Conservation (phyloP, 768 basidiomycete species). For the Naganishia kalamii region DNA sequence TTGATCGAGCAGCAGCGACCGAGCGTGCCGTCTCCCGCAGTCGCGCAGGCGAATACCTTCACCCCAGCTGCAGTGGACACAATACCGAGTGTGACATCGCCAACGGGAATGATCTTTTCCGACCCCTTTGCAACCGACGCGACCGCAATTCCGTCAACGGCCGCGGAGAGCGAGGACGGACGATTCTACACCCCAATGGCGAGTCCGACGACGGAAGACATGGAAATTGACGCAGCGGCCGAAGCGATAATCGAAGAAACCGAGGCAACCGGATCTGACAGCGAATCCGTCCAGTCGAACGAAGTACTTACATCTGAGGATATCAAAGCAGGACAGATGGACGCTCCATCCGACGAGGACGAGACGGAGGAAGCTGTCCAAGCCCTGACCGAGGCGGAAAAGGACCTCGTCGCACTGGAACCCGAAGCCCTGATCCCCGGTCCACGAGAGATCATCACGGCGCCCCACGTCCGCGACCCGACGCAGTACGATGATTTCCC, state of each 20-base stretch:
- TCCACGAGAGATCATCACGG: constrained; percentile 9
- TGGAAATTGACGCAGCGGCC: background rate
- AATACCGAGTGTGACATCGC: background rate
- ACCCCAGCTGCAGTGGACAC: background rate
- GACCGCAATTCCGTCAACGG: background rate
- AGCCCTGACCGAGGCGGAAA: constrained; percentile 21
- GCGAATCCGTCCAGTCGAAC: background rate
- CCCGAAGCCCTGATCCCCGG: constrained; percentile 17
- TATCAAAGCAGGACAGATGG: background rate
- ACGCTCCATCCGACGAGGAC: background rate
- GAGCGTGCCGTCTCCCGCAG: no score
- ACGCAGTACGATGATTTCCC: constrained; percentile 7
- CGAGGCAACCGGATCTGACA: background rate
- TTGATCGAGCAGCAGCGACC: no score
- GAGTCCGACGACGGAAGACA: background rate
- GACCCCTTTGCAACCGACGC: background rate
- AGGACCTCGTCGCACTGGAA: background rate
- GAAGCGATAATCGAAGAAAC: background rate
- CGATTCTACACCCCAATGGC: background rate
- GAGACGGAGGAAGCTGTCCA: background rate
- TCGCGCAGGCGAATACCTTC: no score
- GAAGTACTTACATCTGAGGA: constrained; percentile 15
- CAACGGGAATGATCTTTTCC: background rate
- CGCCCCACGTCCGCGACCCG: constrained; percentile 4
- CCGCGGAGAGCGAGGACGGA: background rate